Evolutionary conservation across 2,329 filamentous ascomycete genomes (phyloP).

Genomic region (Xylariaceae sp.): DNA sequence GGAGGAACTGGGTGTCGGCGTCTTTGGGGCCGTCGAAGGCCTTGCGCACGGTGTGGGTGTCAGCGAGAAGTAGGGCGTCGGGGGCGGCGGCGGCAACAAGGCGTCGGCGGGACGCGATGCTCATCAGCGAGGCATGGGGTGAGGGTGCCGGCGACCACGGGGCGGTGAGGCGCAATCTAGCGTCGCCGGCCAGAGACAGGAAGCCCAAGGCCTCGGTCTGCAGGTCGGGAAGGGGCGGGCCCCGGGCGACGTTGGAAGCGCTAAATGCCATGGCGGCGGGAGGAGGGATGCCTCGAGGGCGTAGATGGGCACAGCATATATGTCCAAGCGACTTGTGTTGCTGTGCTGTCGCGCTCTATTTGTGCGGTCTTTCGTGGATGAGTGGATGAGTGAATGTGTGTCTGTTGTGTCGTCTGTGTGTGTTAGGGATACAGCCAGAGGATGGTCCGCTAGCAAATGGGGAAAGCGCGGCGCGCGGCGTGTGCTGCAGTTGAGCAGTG

Average conservation of each 20-base stretch:
- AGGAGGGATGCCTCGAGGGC: slow-evolving; percentile 13
- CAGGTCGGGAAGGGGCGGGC: slow-evolving; percentile 71
- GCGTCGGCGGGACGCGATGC: slow-evolving; percentile 75
- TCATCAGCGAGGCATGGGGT: slow-evolving; percentile 77
- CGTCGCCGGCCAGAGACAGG: slow-evolving; percentile 72
- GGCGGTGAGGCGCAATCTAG: slow-evolving; percentile 76
- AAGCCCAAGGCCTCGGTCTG: slow-evolving; percentile 87
- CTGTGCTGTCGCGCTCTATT: no score
- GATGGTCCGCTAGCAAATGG: no score
- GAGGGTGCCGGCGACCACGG: slow-evolving; percentile 76
- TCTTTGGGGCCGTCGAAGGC: slow-evolving; percentile 63
- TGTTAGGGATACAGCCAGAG: no score
- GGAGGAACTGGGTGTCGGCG: slow-evolving; percentile 62
- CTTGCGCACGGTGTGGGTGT: slow-evolving; percentile 73
- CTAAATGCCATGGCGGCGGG: slow-evolving; percentile 27
- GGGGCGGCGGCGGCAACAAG: slow-evolving; percentile 86
- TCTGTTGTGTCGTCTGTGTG: no score
- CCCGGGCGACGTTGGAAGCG: slow-evolving; percentile 42
- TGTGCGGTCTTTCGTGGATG: no score
- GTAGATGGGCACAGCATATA: neutral
- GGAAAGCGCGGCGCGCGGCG: no score
- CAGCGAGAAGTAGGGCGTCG: slow-evolving; percentile 71
- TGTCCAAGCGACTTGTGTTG: no score
- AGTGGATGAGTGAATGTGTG: no score
- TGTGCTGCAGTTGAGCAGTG: no score